A percentile compares a stretch with the other conserved stretches of the same genome.
phyloP scores from a whole-genome alignment of 441 rosid genomes.

The Iberis amara region DNA sequence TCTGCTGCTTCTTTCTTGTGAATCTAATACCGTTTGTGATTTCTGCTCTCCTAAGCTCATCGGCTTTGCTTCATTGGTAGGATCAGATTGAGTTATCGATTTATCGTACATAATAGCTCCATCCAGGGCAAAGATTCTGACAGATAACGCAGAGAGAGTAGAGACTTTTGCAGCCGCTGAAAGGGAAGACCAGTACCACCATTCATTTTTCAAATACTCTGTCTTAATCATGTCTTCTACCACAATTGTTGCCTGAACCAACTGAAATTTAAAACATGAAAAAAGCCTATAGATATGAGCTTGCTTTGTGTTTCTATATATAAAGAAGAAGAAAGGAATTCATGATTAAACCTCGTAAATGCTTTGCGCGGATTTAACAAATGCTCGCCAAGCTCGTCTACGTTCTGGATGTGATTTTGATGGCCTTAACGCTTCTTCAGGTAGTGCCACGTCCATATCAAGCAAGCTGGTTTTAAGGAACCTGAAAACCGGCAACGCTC shows the following conservation, averaged over 20 bases:
- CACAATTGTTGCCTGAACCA: constrained; percentile 80
- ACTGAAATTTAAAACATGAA: constrained; percentile 39
- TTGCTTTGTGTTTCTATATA: not conserved
- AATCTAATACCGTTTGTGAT: constrained; percentile 39
- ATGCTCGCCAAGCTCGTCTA: constrained; percentile 82
- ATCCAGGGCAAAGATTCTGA: constrained; percentile 81
- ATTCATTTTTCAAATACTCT: constrained; percentile 69
- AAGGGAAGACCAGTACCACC: constrained; percentile 99
- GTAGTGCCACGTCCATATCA: constrained; percentile 90
- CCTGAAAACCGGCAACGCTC: constrained; percentile 44
- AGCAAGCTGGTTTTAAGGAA: constrained; percentile 73
- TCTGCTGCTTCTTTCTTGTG: constrained; percentile 52
- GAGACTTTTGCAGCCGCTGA: constrained; percentile 85
- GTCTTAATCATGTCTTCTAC: constrained; percentile 89
- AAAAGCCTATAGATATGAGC: constrained; percentile 8
- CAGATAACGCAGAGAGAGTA: constrained; percentile 73
- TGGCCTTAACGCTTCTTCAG: constrained; percentile 69
- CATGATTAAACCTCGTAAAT: constrained; percentile 62
- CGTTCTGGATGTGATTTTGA: constrained; percentile 55
- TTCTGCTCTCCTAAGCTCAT: constrained; percentile 35
- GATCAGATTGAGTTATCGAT: constrained; percentile 32
- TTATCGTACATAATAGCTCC: constrained; percentile 75
- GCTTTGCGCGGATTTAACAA: constrained; percentile 75
- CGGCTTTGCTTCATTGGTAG: constrained; percentile 38
- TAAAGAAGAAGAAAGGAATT: constrained; percentile 7